Conservation (phyloP, 306 rosid genomes). For the Betula pendula region DNA sequence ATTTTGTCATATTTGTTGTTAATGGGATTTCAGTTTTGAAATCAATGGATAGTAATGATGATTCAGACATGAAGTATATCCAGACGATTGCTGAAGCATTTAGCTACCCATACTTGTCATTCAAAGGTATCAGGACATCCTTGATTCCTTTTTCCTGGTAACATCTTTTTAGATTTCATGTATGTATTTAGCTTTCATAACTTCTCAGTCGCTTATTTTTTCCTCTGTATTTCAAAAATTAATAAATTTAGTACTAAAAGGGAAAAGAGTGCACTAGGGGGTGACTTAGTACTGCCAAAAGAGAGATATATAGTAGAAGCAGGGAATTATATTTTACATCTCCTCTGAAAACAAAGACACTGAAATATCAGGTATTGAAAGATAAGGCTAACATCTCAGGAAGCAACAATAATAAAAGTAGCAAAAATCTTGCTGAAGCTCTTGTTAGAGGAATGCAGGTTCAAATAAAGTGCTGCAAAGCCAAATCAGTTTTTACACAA, state of each 20-base stretch:
- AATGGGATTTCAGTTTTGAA: constrained; percentile 64
- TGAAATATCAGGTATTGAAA: not conserved
- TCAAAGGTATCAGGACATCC: constrained; percentile 54
- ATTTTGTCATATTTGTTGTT: constrained; percentile 69
- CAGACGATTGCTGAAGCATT: constrained; percentile 54
- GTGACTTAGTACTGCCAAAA: not conserved
- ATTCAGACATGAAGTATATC: constrained; percentile 34
- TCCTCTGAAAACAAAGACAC: not conserved
- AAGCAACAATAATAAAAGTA: not conserved
- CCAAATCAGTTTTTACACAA: not conserved
- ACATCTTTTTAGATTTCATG: not conserved
- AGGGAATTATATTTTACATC: not conserved
- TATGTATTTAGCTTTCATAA: not conserved
- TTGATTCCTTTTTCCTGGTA: constrained; percentile 4
- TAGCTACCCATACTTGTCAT: constrained; percentile 64
- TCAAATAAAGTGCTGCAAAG: not conserved
- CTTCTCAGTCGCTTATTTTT: not conserved
- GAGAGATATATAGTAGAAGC: not conserved
- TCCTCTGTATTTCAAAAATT: not conserved
- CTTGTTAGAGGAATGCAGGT: not conserved
- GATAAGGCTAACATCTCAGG: not conserved
- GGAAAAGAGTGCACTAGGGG: not conserved
- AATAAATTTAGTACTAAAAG: not conserved
- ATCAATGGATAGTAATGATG: constrained; percentile 46
- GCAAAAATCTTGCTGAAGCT: not conserved